Percentiles rank a stretch among this genome's conserved stretches.
Evolutionary conservation across 257 asterid species (phyloP).

Genomic region (Ajuga chamaepitys): DNA sequence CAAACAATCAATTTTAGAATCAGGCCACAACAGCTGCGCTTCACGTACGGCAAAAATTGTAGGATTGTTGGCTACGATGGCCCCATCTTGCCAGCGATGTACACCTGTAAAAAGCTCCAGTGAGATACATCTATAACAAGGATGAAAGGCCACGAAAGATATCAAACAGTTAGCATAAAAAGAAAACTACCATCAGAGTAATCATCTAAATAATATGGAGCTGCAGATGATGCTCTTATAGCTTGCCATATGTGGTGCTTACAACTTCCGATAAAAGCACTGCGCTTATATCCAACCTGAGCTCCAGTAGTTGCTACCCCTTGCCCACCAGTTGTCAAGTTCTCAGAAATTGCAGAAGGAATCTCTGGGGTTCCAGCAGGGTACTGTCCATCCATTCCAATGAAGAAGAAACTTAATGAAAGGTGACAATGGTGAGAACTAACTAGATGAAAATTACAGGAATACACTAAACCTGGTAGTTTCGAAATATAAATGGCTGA

Average conservation of each 20-base stretch:
- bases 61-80: conserved; percentile 98
- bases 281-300: conserved; percentile 71
- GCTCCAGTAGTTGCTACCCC: conserved; percentile 65
- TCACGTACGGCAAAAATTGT: conserved; percentile 90
- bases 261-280: conserved; percentile 94
- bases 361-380: conserved; percentile 98
- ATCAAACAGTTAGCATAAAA: conserved; percentile 6
- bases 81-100: conserved; percentile 99
- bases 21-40: conserved; percentile 98
- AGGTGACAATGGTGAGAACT: conserved; percentile 7
- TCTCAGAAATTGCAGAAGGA: conserved; percentile 60
- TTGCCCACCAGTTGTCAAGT: conserved; percentile 48
- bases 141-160: conserved; percentile 8
- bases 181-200: conserved; percentile 73
- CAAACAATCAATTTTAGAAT: conserved; percentile 85
- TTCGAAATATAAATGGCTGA: conserved; percentile 96
- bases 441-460: conserved; percentile 1
- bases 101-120: conserved; percentile 39
- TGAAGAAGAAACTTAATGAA: conserved; percentile 1
- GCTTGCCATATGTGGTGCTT: conserved; percentile 97
- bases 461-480: conserved; percentile 70
- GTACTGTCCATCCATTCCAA: conserved; percentile 46
- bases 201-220: conserved; percentile 98
- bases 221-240: conserved; percentile 99
- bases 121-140: conserved; percentile 12